Conservation (phyloP, 1,284 basidiomycete genomes). For the Pseudomicrostroma phylloplanum region DNA sequence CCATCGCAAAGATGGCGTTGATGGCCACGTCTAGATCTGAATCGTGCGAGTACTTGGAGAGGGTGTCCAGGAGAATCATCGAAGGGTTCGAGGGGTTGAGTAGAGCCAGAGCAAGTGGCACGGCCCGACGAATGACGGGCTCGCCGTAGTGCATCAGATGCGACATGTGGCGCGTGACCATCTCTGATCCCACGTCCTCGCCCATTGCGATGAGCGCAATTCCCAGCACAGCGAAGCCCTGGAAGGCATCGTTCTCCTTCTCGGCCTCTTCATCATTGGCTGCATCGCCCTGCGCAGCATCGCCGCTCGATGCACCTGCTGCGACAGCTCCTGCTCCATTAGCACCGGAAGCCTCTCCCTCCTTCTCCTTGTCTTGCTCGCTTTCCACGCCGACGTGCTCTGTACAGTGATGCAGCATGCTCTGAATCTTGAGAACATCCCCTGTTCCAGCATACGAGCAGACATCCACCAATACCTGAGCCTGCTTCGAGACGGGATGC, state of each 20-base stretch:
- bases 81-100: slow-evolving; percentile 93
- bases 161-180: slow-evolving; percentile 54
- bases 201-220: slow-evolving; percentile 96
- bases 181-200: slow-evolving; percentile 94
- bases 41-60: slow-evolving; percentile 99
- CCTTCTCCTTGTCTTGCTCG: slow-evolving; percentile 36
- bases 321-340: slow-evolving; percentile 23
- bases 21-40: slow-evolving; percentile 90
- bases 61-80: slow-evolving; percentile 88
- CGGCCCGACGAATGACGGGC: slow-evolving; percentile 79
- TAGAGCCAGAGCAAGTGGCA: slow-evolving; percentile 93
- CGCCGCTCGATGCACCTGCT: slow-evolving; percentile 54
- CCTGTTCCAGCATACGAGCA: slow-evolving; percentile 93
- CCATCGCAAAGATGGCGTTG: slow-evolving; percentile 98
- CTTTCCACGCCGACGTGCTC: slow-evolving; percentile 68
- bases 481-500: slow-evolving; percentile 82
- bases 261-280: slow-evolving; percentile 55
- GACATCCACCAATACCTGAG: slow-evolving; percentile 85
- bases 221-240: slow-evolving; percentile 87
- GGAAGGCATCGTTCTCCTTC: slow-evolving; percentile 72
- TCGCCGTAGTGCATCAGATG: slow-evolving; percentile 90
- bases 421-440: slow-evolving; percentile 89
- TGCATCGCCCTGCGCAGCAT: slow-evolving; percentile 16
- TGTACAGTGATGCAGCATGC: slow-evolving; percentile 85
- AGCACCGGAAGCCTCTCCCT: slow-evolving; percentile 37